Percentiles rank a stretch among this genome's conserved stretches.
These are phyloP conservation scores for Linnemannia elongata DNA, from an alignment of 192 early-diverging fungal genomes.

Conservation along the genomic window DNA sequence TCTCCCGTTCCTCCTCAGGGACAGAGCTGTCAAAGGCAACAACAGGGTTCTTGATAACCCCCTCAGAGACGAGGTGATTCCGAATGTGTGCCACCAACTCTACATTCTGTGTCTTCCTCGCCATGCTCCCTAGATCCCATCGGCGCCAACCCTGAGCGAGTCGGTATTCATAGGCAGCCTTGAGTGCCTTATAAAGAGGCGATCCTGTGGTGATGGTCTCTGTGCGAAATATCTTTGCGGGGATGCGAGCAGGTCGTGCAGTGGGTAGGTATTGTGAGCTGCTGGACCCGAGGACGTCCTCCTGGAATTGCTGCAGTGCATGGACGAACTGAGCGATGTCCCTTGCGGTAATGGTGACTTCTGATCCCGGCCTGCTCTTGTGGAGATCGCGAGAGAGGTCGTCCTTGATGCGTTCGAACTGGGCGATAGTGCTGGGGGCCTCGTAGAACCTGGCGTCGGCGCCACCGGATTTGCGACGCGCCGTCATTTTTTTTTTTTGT, in stretches of 20 bases:
- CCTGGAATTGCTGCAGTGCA: constrained; percentile 65
- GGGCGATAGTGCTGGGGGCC: constrained; percentile 44
- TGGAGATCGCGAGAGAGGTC: constrained; percentile 52
- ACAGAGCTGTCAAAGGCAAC: constrained; percentile 55
- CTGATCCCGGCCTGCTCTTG: constrained; percentile 32
- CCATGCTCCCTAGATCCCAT: constrained; percentile 54
- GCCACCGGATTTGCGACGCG: constrained; percentile 40
- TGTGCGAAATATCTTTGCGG: constrained; percentile 61
- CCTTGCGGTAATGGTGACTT: constrained; percentile 44
- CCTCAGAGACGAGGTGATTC: constrained; percentile 30
- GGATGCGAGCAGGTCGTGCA: constrained; percentile 55
- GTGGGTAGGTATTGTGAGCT: constrained; percentile 5
- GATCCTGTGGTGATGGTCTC: constrained; percentile 38
- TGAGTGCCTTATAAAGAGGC: constrained; percentile 57
- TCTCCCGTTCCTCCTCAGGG: constrained; percentile 28
- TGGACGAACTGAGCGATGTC: constrained; percentile 60
- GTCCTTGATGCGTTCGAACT: constrained; percentile 54
- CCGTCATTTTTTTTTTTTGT: constrained; percentile 20
- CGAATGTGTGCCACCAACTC: constrained; percentile 58
- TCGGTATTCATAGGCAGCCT: constrained; percentile 60
- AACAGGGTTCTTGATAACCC: constrained; percentile 45
- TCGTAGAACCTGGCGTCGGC: constrained; percentile 55
- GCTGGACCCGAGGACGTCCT: constrained; percentile 60
- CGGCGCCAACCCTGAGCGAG: constrained; percentile 50
- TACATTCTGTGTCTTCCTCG: constrained; percentile 44